Percentiles rank a stretch among this genome's conserved stretches.
phyloP scores from a whole-genome alignment of 371 early-diverging fungal genomes.

The Phascolomyces articulosus region DNA sequence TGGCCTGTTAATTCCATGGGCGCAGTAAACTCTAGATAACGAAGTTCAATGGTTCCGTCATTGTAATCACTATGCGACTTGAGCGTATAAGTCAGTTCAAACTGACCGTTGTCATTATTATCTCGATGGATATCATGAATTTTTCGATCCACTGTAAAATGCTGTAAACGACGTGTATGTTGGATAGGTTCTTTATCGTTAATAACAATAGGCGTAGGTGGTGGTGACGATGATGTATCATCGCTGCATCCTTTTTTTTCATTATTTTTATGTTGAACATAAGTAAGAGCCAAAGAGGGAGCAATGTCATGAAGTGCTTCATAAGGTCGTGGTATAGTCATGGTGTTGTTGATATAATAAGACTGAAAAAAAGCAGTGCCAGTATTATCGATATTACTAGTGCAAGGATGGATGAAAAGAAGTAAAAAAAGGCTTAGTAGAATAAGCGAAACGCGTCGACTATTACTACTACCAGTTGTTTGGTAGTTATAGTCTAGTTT shows the following conservation, averaged over 20 bases:
- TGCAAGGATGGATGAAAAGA: not conserved
- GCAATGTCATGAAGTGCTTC: not conserved
- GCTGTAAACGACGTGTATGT: not conserved
- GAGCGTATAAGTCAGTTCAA: conserved; percentile 11
- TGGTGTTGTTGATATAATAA: not conserved
- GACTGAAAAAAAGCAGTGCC: no score
- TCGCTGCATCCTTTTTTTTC: no score
- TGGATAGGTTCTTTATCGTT: not conserved
- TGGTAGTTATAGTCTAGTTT: no score
- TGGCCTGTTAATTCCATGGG: conserved; percentile 22
- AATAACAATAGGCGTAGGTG: no score
- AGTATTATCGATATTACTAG: not conserved
- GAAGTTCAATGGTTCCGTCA: conserved; percentile 9
- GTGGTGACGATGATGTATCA: no score
- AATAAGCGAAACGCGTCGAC: no score
- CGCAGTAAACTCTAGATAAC: conserved; percentile 19
- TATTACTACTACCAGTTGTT: no score
- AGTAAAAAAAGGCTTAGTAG: no score
- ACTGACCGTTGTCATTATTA: not conserved
- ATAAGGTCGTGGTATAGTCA: conserved; percentile 6
- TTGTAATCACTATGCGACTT: not conserved
- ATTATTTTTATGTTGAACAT: conserved; percentile 8
- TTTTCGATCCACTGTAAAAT: not conserved
- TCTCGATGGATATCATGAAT: not conserved
- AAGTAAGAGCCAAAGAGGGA: not conserved